Conservation (phyloP, 2,329 filamentous ascomycete genomes). For the Alternaria viburni region DNA sequence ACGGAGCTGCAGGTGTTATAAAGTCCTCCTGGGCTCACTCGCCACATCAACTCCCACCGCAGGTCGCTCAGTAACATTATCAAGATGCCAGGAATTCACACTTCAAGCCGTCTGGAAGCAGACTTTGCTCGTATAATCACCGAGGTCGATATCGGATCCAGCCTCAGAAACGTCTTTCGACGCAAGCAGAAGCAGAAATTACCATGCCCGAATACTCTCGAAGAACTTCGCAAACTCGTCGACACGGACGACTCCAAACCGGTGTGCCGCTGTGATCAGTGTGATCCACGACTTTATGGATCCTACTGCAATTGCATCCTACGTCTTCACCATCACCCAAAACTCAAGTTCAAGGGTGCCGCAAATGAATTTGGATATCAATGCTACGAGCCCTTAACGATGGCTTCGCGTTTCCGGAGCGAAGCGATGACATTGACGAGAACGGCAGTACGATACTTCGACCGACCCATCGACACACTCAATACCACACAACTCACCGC, state of each 20-base stretch:
- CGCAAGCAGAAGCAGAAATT: background rate
- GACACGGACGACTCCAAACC: background rate
- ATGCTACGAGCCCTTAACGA: background rate
- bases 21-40: background rate
- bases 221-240: background rate
- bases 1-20: background rate
- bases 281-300: background rate
- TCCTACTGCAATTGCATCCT: background rate
- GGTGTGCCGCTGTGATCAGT: background rate
- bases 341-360: background rate
- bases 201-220: background rate
- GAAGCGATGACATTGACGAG: background rate
- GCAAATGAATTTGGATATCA: slow-evolving; percentile 3
- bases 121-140: too few relatives aligned
- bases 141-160: background rate
- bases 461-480: background rate
- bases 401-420: background rate
- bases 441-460: background rate
- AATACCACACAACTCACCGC: background rate
- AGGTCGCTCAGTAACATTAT: background rate
- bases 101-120: too few relatives aligned
- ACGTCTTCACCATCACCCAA: background rate
- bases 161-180: background rate
- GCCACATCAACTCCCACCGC: background rate
- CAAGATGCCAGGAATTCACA: background rate